Percentiles rank a stretch among this genome's conserved stretches.
phyloP scores from a whole-genome alignment of 495 filamentous ascomycete genomes.

The Parathielavia appendiculata region DNA sequence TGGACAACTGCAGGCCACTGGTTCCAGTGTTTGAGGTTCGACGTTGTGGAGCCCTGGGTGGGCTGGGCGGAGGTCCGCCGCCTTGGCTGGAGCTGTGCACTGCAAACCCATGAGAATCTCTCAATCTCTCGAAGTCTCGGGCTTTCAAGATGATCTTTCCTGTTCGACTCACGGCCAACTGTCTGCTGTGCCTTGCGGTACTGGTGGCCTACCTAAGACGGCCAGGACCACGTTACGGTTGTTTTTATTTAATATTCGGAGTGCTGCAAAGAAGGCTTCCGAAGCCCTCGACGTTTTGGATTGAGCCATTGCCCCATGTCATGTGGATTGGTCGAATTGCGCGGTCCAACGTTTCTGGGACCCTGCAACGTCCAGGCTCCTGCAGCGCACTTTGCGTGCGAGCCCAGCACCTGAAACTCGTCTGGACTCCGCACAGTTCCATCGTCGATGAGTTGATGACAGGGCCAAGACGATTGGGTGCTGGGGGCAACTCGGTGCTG shows the following conservation, averaged over 20 bases:
- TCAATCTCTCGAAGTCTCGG: neutral
- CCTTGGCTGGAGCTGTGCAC: slow-evolving; percentile 19
- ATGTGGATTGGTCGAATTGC: slow-evolving; percentile 27
- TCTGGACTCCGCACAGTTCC: slow-evolving; percentile 24
- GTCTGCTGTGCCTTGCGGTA: slow-evolving; percentile 15
- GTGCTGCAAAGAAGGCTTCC: slow-evolving; percentile 14
- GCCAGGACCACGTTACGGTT: neutral
- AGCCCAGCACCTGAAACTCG: slow-evolving; percentile 33
- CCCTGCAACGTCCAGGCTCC: slow-evolving; percentile 23
- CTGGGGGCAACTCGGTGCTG: no score
- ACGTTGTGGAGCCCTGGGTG: slow-evolving; percentile 29
- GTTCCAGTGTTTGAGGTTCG: slow-evolving; percentile 36
- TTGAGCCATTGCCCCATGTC: slow-evolving; percentile 17
- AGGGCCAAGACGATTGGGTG: no score
- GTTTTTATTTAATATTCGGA: slow-evolving; percentile 18
- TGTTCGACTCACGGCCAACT: slow-evolving; percentile 11
- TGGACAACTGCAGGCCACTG: slow-evolving; percentile 23
- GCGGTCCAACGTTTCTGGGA: slow-evolving; percentile 25
- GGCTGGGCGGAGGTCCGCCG: slow-evolving; percentile 12
- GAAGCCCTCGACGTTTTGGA: slow-evolving; percentile 32
- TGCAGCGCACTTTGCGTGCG: slow-evolving; percentile 14
- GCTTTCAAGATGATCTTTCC: neutral
- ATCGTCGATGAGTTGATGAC: slow-evolving; percentile 12
- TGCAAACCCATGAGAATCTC: neutral
- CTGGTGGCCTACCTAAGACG: slow-evolving; percentile 5